These are phyloP conservation scores for Aspergillus ochraceus DNA, from an alignment of 2,329 filamentous ascomycete species.

Conservation along the genomic window DNA sequence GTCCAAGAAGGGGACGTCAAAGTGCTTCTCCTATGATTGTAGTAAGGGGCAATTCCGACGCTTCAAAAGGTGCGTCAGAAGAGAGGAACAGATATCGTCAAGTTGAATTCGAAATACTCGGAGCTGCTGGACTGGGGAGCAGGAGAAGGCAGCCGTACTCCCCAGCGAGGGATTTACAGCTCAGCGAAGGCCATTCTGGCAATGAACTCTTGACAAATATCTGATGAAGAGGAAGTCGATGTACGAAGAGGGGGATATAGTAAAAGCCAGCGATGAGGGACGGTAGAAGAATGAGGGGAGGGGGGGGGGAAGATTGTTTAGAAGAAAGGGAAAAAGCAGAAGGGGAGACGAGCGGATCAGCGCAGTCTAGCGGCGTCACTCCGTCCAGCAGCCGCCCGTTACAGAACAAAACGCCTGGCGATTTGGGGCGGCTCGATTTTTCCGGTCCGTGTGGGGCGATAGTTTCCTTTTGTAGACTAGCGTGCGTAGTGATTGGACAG, in stretches of 20 bases:
- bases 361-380: conserved; percentile 4
- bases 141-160: conserved; percentile 57
- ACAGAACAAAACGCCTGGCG: conserved; percentile 14
- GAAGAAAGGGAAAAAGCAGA: conserved; percentile 23
- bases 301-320: conserved; percentile 18
- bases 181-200: conserved; percentile 75
- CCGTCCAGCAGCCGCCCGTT: conserved; percentile 8
- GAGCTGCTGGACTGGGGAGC: conserved; percentile 85
- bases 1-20: conserved; percentile 32
- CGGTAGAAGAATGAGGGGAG: conserved; percentile 20
- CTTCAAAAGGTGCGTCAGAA: conserved; percentile 45
- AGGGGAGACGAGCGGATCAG: conserved; percentile 7
- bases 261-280: conserved; percentile 22
- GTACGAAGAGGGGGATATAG: conserved; percentile 13
- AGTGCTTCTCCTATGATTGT: conserved; percentile 41
- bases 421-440: conserved; percentile 28
- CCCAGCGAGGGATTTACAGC: conserved; percentile 89
- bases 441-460: conserved; percentile 23
- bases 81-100: conserved; percentile 55
- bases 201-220: conserved; percentile 71
- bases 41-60: conserved; percentile 63
- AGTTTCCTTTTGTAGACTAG: neutral
- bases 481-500: conserved; percentile 22
- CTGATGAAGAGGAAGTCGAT: conserved; percentile 38
- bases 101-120: conserved; percentile 61